phyloP scores from a whole-genome alignment of 2,329 filamentous ascomycete species.

The Ceratocystiopsis minuta region DNA sequence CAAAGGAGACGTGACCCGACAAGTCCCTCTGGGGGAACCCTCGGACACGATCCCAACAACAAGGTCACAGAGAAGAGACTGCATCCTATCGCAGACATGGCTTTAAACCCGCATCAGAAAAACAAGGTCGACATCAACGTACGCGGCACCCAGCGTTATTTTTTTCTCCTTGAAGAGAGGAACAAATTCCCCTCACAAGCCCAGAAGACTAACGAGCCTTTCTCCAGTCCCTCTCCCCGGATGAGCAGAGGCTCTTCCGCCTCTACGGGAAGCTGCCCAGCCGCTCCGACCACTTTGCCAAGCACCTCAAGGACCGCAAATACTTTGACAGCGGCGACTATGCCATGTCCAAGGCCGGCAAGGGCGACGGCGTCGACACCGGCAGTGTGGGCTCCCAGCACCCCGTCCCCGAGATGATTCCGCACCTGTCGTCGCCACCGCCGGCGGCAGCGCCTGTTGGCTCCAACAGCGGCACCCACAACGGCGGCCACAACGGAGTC shows the following conservation, averaged over 20 bases:
- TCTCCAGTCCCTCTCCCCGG: conserved; percentile 65
- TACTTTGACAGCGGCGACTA: conserved; percentile 97
- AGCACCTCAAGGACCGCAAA: conserved; percentile 97
- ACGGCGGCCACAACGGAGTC: conserved; percentile 7
- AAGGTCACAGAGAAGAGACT: too few species aligned
- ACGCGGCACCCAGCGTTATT: conserved; percentile 22
- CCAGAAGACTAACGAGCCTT: background rate
- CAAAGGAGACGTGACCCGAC: too few species aligned
- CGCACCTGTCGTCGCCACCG: conserved; percentile 60
- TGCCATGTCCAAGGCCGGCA: conserved; percentile 90
- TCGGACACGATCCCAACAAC: too few species aligned
- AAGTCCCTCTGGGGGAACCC: too few species aligned
- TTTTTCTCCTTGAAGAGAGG: too few species aligned
- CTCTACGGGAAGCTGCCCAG: conserved; percentile 96
- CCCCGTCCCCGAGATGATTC: conserved; percentile 87
- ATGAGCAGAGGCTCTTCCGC: conserved; percentile 91
- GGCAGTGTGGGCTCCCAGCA: conserved; percentile 90
- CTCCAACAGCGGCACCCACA: conserved; percentile 6
- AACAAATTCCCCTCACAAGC: too few species aligned
- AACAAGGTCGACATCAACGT: conserved; percentile 97
- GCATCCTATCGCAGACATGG: too few species aligned
- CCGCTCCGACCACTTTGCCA: conserved; percentile 90
- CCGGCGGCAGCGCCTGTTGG: conserved; percentile 16
- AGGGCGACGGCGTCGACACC: conserved; percentile 83
- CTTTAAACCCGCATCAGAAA: conserved; percentile 86